Base-by-base conservation (phyloP, 164 flowering plant genomes). In the Saururus chinensis region DNA sequence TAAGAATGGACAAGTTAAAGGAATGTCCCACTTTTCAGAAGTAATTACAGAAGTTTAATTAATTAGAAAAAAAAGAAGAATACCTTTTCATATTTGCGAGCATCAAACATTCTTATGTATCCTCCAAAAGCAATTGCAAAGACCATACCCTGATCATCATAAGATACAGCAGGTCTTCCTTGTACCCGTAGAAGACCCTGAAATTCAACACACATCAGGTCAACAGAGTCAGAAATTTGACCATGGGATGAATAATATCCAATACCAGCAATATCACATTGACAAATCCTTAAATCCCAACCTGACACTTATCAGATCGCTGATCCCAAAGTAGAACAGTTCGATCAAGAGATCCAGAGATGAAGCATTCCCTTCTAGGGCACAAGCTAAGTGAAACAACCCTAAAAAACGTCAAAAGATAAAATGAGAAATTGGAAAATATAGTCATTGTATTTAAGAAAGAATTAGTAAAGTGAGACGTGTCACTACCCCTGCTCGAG, bases 271-370 rank as follows among this genome's bases (percentile, higher is more conserved):
- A 55, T 55, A 35, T 60, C 49, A 40, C 51, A n/a, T 63, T 20
- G 40, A 23, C 9, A 24, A 25, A 45, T 2, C 19, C 40, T 63
- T 48, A 40, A 20, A 60, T n/a, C 16, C 58, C 60, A 21, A 88
- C 99, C 92, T 93, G 99, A 68, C 97, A 93, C 69, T 93, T 93
- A 64, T 93, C 99, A 54, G 83, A 87, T 62, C 96, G 73, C 75
- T 93, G 99, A 81, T 93, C 99, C 99, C 99, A 93, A 37, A 91
- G 87, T 73, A 95, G 48, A 74, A 91, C 95, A 66, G 97, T 89
- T 55, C 96, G 81, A 80, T 95, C 99, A 57, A 95, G 95, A 59
- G 99, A 91, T 49, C 97, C 99, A 53, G 99, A 95, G 59, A 95
- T 86, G 66, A 95, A 91, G 62, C 79, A 85, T 60, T 95, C 99